These are phyloP conservation scores for Tilletia horrida DNA, from an alignment of 1,284 basidiomycete genomes.

Conservation along the genomic window DNA sequence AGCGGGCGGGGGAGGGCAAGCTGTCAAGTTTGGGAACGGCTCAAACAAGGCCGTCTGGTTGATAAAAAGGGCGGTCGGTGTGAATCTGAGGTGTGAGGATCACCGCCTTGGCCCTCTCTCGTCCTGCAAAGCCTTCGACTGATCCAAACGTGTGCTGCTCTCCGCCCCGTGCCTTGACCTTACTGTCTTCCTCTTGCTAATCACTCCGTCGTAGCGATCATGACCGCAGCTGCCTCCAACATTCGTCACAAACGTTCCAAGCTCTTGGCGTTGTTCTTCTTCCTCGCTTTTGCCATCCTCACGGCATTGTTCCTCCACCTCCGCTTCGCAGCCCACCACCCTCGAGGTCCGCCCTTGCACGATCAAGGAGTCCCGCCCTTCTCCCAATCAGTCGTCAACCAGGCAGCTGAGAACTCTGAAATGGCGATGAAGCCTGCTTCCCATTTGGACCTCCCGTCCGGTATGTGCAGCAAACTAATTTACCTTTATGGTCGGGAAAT, in stretches of 20 bases:
- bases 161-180: neutral
- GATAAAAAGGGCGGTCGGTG: too few relatives aligned
- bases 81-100: too few relatives aligned
- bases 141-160: neutral
- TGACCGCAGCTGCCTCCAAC: neutral
- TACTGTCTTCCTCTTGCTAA: neutral
- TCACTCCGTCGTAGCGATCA: neutral
- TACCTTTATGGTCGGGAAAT: too few relatives aligned
- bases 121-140: too few relatives aligned
- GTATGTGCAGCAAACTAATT: too few relatives aligned
- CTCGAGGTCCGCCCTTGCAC: neutral
- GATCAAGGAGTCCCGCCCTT: neutral
- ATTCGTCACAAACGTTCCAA: neutral
- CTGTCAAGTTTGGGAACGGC: too few relatives aligned
- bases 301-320: constrained; percentile 3
- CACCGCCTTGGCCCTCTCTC: too few relatives aligned
- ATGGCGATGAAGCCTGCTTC: constrained; percentile 1
- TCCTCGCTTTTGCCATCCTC: neutral
- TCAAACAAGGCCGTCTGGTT: too few relatives aligned
- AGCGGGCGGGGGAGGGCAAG: too few relatives aligned
- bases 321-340: neutral
- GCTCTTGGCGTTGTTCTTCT: neutral
- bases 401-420: neutral
- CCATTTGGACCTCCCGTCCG: neutral
- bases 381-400: neutral